Conservation (phyloP, 2,329 filamentous ascomycete species). For the Ascosphaera apis region DNA sequence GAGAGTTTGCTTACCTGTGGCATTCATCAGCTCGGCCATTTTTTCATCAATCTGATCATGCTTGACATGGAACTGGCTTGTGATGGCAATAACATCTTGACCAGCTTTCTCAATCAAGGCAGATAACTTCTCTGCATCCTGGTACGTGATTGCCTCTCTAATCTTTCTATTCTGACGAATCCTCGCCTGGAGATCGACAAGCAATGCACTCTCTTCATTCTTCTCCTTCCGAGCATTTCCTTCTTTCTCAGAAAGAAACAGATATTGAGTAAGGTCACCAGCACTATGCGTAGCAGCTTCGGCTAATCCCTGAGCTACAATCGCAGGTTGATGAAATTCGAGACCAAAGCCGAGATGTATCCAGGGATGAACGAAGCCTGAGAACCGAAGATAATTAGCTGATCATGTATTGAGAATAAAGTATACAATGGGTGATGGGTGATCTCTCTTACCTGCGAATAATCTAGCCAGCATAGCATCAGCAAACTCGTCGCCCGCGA, state of each 20-base stretch:
- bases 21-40: slow-evolving; percentile 48
- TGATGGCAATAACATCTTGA: slow-evolving; percentile 38
- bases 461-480: slow-evolving; percentile 47
- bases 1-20: slow-evolving; percentile 20
- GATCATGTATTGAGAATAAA: neutral
- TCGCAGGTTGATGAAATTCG: slow-evolving; percentile 59
- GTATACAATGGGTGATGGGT: neutral
- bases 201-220: slow-evolving; percentile 11
- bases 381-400: slow-evolving; percentile 2
- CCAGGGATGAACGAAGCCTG: slow-evolving; percentile 51
- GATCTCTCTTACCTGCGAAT: slow-evolving; percentile 30
- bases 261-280: slow-evolving; percentile 28
- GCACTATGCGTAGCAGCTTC: slow-evolving; percentile 47
- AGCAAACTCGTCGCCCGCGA: slow-evolving; percentile 39
- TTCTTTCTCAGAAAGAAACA: slow-evolving; percentile 20
- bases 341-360: slow-evolving; percentile 72
- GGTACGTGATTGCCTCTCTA: slow-evolving; percentile 25
- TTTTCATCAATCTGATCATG: slow-evolving; percentile 34
- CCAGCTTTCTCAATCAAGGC: slow-evolving; percentile 41
- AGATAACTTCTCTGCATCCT: slow-evolving; percentile 42
- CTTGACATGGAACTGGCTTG: slow-evolving; percentile 33
- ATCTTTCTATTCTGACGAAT: slow-evolving; percentile 35
- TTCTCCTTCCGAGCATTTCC: slow-evolving; percentile 11
- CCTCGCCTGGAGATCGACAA: slow-evolving; percentile 39
- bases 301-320: slow-evolving; percentile 59